Evolutionary conservation across 768 basidiomycete species (phyloP).

Genomic region (Pluteus cervinus): DNA sequence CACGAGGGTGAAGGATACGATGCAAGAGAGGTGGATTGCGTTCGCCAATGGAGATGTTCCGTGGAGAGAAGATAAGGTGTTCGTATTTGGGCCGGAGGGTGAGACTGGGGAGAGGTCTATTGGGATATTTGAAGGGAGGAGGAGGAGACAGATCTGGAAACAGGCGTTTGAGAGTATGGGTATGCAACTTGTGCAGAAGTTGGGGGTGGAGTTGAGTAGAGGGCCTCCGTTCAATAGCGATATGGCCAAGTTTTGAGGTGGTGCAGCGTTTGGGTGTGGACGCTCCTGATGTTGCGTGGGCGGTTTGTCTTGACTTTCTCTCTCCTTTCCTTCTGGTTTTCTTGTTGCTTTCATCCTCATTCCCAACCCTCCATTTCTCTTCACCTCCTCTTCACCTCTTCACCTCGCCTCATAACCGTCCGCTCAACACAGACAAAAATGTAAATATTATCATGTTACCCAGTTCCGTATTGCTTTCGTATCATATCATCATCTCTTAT

Average conservation of each 20-base stretch:
- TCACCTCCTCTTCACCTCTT: constrained; percentile 1
- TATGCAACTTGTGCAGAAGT: constrained; percentile 59
- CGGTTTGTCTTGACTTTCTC: constrained; percentile 6
- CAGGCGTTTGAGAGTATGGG: constrained; percentile 66
- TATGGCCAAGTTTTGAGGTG: background rate
- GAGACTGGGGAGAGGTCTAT: constrained; percentile 69
- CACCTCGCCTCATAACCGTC: too few relatives aligned
- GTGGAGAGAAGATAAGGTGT: constrained; percentile 66
- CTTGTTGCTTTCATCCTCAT: background rate
- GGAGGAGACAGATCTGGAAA: constrained; percentile 56
- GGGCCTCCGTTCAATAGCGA: constrained; percentile 40
- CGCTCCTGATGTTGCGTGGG: constrained; percentile 5
- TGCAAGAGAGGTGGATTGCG: constrained; percentile 70
- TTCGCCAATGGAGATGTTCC: constrained; percentile 72
- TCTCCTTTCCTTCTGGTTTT: constrained; percentile 4
- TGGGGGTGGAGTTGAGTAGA: constrained; percentile 68
- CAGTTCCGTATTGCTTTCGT: too few relatives aligned
- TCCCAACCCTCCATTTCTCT: constrained; percentile 1
- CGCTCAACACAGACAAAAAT: too few relatives aligned
- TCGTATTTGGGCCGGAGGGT: constrained; percentile 78
- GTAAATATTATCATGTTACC: too few relatives aligned
- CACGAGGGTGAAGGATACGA: constrained; percentile 57
- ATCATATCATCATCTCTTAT: too few relatives aligned
- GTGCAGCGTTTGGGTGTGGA: constrained; percentile 2
- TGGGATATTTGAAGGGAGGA: constrained; percentile 59